Percentiles rank a stretch among this genome's conserved stretches.
These are phyloP conservation scores for Rhizodiscina lignyota DNA, from an alignment of 495 filamentous ascomycete genomes.

Conservation along the genomic window DNA sequence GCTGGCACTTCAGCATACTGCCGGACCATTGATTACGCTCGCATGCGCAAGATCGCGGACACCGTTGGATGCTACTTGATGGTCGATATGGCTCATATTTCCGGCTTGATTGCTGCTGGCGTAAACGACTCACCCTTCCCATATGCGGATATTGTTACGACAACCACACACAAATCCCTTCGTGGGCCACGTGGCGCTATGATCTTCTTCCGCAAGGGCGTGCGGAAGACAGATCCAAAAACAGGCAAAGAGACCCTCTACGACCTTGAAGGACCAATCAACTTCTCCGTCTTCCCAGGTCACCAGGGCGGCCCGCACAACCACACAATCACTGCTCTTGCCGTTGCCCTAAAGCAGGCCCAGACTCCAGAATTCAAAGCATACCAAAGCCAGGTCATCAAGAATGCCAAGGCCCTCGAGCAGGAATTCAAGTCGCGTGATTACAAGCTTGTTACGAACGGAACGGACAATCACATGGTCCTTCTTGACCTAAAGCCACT, in stretches of 20 bases:
- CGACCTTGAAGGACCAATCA: conserved; percentile 87
- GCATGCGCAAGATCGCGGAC: conserved; percentile 73
- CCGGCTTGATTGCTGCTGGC: conserved; percentile 77
- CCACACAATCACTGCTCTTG: conserved; percentile 91
- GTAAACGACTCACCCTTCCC: conserved; percentile 82
- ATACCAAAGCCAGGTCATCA: conserved; percentile 77
- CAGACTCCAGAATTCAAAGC: conserved; percentile 72
- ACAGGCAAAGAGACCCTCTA: conserved; percentile 72
- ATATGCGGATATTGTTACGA: conserved; percentile 87
- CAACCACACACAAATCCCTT: conserved; percentile 95
- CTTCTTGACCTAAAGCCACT: conserved; percentile 89
- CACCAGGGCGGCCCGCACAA: conserved; percentile 98
- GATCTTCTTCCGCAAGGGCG: conserved; percentile 94
- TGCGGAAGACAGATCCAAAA: conserved; percentile 69
- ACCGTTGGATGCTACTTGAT: conserved; percentile 86
- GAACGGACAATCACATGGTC: conserved; percentile 94
- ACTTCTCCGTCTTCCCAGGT: conserved; percentile 94
- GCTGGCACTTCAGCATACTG: conserved; percentile 92
- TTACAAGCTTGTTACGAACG: conserved; percentile 81
- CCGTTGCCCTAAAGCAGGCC: conserved; percentile 87
- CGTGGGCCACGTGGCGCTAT: conserved; percentile 89
- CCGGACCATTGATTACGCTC: conserved; percentile 78
- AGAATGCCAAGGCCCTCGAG: conserved; percentile 75
- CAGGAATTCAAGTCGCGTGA: conserved; percentile 61
- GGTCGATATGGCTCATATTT: conserved; percentile 97